A percentile compares a stretch with the other conserved stretches of the same genome.
Conservation (phyloP, 495 filamentous ascomycete species). For the Neurospora tetraspora region DNA sequence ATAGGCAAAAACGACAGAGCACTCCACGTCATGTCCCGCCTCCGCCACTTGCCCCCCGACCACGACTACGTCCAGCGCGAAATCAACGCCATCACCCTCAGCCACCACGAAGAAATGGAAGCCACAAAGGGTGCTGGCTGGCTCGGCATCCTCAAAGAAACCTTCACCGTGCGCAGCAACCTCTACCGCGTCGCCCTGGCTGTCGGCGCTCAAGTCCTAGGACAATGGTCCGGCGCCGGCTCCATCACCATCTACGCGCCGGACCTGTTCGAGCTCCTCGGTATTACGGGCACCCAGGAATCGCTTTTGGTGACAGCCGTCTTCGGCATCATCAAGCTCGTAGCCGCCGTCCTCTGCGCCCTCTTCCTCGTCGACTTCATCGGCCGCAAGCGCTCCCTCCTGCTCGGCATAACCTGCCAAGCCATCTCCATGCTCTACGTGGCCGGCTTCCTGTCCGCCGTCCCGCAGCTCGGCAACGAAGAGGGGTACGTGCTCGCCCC, state of each 20-base stretch:
- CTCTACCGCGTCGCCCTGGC: constrained; percentile 54
- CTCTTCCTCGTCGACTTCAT: constrained; percentile 67
- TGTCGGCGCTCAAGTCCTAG: constrained; percentile 49
- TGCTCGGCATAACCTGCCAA: constrained; percentile 53
- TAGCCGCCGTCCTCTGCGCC: constrained; percentile 52
- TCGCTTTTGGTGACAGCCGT: constrained; percentile 57
- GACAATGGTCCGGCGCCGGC: constrained; percentile 61
- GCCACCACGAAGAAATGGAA: constrained; percentile 44
- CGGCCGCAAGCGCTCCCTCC: constrained; percentile 58
- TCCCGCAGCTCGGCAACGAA: constrained; percentile 34
- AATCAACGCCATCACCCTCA: constrained; percentile 37
- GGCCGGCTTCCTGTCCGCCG: constrained; percentile 51
- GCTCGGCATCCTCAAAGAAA: constrained; percentile 47
- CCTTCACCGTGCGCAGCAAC: constrained; percentile 49
- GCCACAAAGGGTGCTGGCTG: constrained; percentile 47
- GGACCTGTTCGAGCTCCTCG: constrained; percentile 55
- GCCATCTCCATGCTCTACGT: constrained; percentile 59
- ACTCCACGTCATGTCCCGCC: constrained; percentile 32
- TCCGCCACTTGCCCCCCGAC: constrained; percentile 39
- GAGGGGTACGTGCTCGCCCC: constrained; percentile 16
- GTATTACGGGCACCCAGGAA: constrained; percentile 50
- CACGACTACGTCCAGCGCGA: constrained; percentile 42
- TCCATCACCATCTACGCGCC: constrained; percentile 59
- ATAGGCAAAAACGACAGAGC: constrained; percentile 37
- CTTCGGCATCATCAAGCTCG: constrained; percentile 61